Conservation (phyloP, 140 eudicot genomes). For the Cichorium intybus region DNA sequence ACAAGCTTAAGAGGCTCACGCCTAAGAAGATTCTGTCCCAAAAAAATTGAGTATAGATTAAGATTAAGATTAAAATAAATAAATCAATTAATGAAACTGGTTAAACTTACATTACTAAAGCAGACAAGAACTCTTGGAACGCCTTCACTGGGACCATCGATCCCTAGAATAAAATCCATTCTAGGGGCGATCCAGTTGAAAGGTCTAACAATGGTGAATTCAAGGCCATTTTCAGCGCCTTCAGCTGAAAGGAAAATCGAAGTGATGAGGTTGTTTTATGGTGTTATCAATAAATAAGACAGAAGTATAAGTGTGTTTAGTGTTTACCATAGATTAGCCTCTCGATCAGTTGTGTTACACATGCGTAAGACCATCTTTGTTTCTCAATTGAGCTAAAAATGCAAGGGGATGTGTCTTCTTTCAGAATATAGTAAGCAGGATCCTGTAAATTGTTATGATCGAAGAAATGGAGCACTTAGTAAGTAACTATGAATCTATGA, state of each 20-base stretch:
- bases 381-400: constrained; percentile 92
- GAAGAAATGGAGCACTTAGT: not conserved
- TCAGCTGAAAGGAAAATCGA: constrained; percentile 55
- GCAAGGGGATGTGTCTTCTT: constrained; percentile 90
- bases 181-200: constrained; percentile 99
- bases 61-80: not conserved
- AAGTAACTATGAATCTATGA: not conserved
- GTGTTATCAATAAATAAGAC: not conserved
- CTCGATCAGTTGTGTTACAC: constrained; percentile 92
- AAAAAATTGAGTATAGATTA: not conserved
- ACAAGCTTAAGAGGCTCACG: constrained; percentile 97
- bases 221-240: constrained; percentile 97
- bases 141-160: constrained; percentile 98
- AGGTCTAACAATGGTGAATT: constrained; percentile 95
- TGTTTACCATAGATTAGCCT: constrained; percentile 89
- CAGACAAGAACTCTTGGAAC: constrained; percentile 97
- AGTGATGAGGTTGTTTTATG: constrained; percentile 1
- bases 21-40: constrained; percentile 64
- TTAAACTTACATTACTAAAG: constrained; percentile 72
- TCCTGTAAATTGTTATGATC: constrained; percentile 41
- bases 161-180: constrained; percentile 98
- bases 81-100: not conserved
- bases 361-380: constrained; percentile 98
- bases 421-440: constrained; percentile 68
- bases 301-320: constrained; percentile 10